These are phyloP conservation scores for Botrytis elliptica DNA, from an alignment of 2,329 filamentous ascomycete genomes.

Conservation along the genomic window DNA sequence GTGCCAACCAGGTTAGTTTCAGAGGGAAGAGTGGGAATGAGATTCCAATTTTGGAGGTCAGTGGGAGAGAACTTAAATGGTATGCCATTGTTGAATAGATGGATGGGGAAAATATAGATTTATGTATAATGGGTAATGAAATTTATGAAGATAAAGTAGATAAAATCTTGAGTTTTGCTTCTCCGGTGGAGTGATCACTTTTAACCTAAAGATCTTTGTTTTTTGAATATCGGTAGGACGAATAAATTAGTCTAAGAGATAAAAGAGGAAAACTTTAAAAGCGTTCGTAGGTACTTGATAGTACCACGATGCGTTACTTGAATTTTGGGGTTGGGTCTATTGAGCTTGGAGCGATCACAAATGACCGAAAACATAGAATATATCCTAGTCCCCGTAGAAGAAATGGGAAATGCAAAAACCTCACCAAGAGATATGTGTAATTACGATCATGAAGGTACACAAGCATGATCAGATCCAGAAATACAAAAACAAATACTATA, in stretches of 20 bases:
- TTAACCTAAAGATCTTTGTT: background rate
- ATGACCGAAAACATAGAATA: background rate
- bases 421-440: background rate
- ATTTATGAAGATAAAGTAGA: background rate
- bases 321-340: background rate
- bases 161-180: background rate
- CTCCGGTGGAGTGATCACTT: background rate
- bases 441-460: background rate
- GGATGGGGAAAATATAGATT: background rate
- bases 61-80: constrained; percentile 11
- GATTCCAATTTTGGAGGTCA: background rate
- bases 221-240: background rate
- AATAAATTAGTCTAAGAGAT: background rate
- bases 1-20: constrained; percentile 14
- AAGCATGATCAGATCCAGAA: background rate
- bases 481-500: background rate
- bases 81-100: constrained; percentile 6
- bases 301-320: background rate
- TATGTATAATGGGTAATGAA: background rate
- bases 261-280: background rate
- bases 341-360: background rate
- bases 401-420: background rate
- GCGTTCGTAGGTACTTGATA: background rate
- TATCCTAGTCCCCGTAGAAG: background rate
- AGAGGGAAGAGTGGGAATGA: constrained; percentile 6